These are phyloP conservation scores for Tuber magnatum DNA, from an alignment of 495 filamentous ascomycete species.

Conservation along the genomic window DNA sequence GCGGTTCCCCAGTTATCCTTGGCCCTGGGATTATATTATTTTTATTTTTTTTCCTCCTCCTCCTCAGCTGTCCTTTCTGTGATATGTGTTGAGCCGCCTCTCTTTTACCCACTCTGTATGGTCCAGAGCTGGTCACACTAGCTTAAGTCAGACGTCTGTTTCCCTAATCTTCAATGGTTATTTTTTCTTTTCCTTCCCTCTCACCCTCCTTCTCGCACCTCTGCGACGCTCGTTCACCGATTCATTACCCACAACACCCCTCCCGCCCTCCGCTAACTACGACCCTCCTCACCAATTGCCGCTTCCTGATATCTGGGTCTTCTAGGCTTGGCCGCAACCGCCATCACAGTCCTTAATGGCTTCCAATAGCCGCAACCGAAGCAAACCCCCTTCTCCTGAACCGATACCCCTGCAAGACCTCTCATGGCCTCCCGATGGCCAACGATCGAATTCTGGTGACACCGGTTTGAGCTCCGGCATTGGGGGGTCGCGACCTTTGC, in stretches of 20 bases:
- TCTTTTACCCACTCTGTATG: neutral
- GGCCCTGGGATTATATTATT: neutral
- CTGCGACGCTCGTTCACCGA: neutral
- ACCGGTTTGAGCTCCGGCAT: slow-evolving; percentile 14
- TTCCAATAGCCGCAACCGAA: slow-evolving; percentile 50
- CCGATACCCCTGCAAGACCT: slow-evolving; percentile 83
- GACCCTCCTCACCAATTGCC: neutral
- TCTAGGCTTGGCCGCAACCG: neutral
- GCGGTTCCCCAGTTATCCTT: neutral
- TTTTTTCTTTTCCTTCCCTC: neutral
- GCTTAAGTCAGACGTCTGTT: neutral
- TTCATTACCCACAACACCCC: slow-evolving; percentile 6
- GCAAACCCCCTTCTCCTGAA: slow-evolving; percentile 51
- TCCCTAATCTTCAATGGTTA: neutral
- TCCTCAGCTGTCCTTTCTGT: neutral
- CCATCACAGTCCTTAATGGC: slow-evolving; percentile 47
- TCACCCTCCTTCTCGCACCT: neutral
- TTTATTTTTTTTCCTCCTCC: neutral
- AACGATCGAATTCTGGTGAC: slow-evolving; percentile 15
- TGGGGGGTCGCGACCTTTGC: slow-evolving; percentile 39
- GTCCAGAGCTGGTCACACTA: neutral
- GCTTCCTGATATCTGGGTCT: neutral
- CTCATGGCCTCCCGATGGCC: slow-evolving; percentile 52
- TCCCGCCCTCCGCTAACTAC: neutral
- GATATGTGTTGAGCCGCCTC: neutral